Conservation (phyloP, 306 rosid genomes). For the Argentina anserina region DNA sequence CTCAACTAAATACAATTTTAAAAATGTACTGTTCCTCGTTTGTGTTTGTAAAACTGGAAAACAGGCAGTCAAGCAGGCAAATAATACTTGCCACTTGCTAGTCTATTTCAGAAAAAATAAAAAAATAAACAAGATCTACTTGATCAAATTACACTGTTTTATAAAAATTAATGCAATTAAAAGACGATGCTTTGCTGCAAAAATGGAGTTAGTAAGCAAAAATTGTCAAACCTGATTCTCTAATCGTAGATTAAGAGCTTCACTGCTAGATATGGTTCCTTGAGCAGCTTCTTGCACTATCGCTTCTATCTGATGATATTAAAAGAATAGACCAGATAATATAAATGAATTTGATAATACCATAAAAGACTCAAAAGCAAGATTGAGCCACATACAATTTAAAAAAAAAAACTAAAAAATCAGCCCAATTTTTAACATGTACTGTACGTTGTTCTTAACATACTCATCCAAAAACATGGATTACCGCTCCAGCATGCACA, state of each 20-base stretch:
- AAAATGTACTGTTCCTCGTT: not conserved
- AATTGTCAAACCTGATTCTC: slow-evolving; percentile 64
- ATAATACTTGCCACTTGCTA: no score
- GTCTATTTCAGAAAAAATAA: no score
- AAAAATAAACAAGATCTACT: not conserved
- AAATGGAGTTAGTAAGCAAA: not conserved
- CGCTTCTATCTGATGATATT: slow-evolving; percentile 70
- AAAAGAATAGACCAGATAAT: slow-evolving; percentile 5
- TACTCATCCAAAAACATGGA: not conserved
- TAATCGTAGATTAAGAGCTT: slow-evolving; percentile 68
- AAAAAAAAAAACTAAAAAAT: not conserved
- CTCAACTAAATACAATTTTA: not conserved
- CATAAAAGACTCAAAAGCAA: not conserved
- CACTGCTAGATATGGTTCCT: slow-evolving; percentile 58
- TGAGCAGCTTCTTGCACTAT: slow-evolving; percentile 72
- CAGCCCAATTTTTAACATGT: not conserved
- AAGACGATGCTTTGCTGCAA: not conserved
- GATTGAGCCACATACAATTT: not conserved
- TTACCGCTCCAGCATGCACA: not conserved
- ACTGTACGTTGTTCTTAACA: not conserved
- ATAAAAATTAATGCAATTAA: not conserved
- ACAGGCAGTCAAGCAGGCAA: not conserved
- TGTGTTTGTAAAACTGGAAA: not conserved
- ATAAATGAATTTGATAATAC: not conserved
- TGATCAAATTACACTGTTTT: not conserved